Evolutionary conservation across 768 basidiomycete genomes (phyloP).

Genomic region (Kockovaella imperatae): DNA sequence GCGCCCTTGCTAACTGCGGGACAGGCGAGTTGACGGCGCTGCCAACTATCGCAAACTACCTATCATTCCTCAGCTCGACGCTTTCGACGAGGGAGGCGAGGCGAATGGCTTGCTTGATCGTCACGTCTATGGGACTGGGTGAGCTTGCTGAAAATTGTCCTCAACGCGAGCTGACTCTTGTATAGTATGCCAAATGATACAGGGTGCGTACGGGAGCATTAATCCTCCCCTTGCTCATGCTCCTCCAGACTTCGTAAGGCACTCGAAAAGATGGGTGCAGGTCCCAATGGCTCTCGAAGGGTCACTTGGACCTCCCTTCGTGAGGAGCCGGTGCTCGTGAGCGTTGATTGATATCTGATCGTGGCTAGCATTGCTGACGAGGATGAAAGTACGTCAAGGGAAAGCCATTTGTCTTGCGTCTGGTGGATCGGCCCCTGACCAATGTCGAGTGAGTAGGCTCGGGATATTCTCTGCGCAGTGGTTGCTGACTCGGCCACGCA

Average conservation of each 20-base stretch:
- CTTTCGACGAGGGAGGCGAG: neutral
- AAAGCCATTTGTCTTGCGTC: constrained; percentile 79
- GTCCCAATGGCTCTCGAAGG: constrained; percentile 62
- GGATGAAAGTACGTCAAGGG: constrained; percentile 38
- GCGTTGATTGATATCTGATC: neutral
- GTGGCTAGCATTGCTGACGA: no score
- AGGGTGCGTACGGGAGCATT: constrained; percentile 56
- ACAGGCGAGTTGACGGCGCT: constrained; percentile 73
- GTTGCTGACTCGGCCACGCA: constrained; percentile 36
- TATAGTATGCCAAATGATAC: constrained; percentile 86
- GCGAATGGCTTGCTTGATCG: no score
- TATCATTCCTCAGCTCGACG: constrained; percentile 48
- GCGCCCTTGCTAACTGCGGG: neutral
- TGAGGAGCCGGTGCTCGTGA: constrained; percentile 82
- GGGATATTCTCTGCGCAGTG: neutral
- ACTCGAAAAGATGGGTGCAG: constrained; percentile 68
- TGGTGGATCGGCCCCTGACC: constrained; percentile 77
- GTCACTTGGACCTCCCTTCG: constrained; percentile 93
- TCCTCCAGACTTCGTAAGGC: constrained; percentile 62
- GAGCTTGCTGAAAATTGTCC: constrained; percentile 10
- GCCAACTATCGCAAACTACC: constrained; percentile 86
- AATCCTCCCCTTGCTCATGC: neutral
- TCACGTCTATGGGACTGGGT: constrained; percentile 47
- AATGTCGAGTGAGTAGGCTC: constrained; percentile 72
- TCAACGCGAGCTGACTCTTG: constrained; percentile 4